Base-by-base conservation (phyloP, 2,329 filamentous ascomycete genomes). In the Sporothrix brunneoviolacea region DNA sequence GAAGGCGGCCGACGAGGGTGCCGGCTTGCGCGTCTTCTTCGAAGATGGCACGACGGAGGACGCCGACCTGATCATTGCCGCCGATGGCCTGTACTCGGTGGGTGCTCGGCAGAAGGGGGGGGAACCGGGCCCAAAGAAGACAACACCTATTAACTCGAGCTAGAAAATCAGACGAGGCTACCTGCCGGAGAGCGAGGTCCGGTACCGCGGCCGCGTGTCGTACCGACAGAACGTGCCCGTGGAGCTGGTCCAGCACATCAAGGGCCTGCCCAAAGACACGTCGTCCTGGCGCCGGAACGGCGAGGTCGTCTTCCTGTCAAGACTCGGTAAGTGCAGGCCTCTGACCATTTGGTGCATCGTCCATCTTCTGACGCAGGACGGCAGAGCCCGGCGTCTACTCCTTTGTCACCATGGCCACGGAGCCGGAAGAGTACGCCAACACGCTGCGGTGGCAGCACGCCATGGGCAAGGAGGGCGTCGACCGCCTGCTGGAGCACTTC, bases 1-100 rank as follows among this genome's bases (percentile, higher is more conserved):
- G 4, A 30, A 16, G 8, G 22, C 19, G n/a, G 30, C 35, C 8
- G 30, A 18, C 13, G 22, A 22, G 15, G 4, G 6, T 10, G n/a
- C 19, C 8, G 32, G 38, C n/a, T 24, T 36, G 24, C 41, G 27
- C 18, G 13, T 54, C 4, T 22, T 48, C 8, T 48, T 54, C 24
- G 36, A 16, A 10, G 35, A 51, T 28, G 52, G 43, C 12, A 16
- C 16, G 4, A 48, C 42, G 6, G 24, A 44, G 22, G 37, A 36
- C 8, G 37, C 48, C 8, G 52, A 54, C 28, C 18, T 54, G 13
- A 48, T 54, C 19, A 22, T 54, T 32, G 47, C 38, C n/a, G 52
- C 52, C 7, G 52, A 54, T 36, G 52, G 52, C 3, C 27, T 54
- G 12, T 54, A 54, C 35, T 54, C 52, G 28, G 49, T 47, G 40